phyloP scores from a whole-genome alignment of 176 grass and related monocot species.

The Themeda triandra region DNA sequence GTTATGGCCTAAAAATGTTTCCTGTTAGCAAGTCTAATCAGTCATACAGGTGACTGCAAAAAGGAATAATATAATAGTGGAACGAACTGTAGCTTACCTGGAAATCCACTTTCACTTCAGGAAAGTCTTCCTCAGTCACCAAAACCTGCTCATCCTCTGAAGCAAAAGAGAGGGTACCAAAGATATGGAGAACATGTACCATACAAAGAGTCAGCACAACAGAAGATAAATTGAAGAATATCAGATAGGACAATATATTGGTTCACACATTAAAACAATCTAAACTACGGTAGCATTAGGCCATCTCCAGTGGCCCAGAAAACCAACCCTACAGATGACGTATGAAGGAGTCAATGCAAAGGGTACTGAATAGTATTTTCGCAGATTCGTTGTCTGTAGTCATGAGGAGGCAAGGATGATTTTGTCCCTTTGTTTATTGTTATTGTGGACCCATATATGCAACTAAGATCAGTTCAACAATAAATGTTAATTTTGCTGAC shows the following conservation, averaged over 20 bases:
- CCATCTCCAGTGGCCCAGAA: background rate
- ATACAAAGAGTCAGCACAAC: slow-evolving; percentile 12
- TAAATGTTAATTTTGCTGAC: background rate
- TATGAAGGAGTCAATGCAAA: background rate
- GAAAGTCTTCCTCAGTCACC: slow-evolving; percentile 73
- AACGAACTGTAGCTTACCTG: slow-evolving; percentile 57
- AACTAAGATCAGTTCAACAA: background rate
- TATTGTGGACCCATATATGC: background rate
- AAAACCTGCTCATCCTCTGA: slow-evolving; percentile 48
- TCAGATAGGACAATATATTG: background rate
- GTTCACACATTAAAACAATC: slow-evolving; percentile 15
- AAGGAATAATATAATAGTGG: background rate
- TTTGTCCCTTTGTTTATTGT: background rate
- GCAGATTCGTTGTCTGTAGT: background rate
- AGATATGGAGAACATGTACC: background rate
- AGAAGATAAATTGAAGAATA: slow-evolving; percentile 12
- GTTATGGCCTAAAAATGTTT: slow-evolving; percentile 99
- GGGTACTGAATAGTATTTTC: background rate
- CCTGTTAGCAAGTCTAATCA: slow-evolving; percentile 63
- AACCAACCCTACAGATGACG: background rate
- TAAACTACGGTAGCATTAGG: background rate
- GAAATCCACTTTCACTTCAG: slow-evolving; percentile 91
- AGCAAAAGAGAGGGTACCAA: slow-evolving; percentile 10
- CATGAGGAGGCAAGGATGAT: background rate
- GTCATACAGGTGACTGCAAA: slow-evolving; percentile 29